Evolutionary conservation across 2,329 filamentous ascomycete genomes (phyloP), one percentile per base, ranked within the genome.

Genomic region (Ceratocystis lukuohia): DNA sequence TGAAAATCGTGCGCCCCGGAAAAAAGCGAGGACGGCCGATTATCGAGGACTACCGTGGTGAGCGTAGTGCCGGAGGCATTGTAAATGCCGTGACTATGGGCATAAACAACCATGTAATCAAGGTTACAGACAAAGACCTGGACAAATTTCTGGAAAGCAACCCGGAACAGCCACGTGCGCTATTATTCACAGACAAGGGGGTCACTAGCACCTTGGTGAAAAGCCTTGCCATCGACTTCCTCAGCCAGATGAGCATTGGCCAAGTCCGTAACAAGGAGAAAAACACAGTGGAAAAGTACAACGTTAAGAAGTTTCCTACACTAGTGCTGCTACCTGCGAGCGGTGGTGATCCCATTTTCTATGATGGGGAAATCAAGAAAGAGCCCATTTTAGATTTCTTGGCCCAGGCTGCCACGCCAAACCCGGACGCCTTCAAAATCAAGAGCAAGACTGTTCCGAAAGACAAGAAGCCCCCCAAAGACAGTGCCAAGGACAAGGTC

Each of bases 121-220:
- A 84, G 69, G 78, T 96, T 61, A 85, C 86, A 17, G 91, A 96
- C 75, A 89, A 89, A 76, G 87, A 89, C 59, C 72, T 96, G 46
- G 86, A 91, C 67, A 78, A 78, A 12, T 99, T 93, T 82, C 75
- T 96, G 62, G 81, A 83, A 67, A 81, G 83, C 57, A 86, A 85
- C 68, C 33, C 62, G n/a, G 83, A 88, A 22, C 83, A 81, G 12
- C 84, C 91, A 62, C 96, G 96, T 79, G 92, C 89, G 0, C 85
- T 99, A 44, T 79, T 99, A 2, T 97, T 99, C 76, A 95, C 89
- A 1, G 89, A 96, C 66, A 99, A 97, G 79, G 91, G 91, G 25
- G 87, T 88, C 5, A 93, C 89, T 0, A 93, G 89, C 73, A 84
- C 91, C 10, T 80, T 96, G 28, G 77, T 96, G 70, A 89, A 88